phyloP scores from a whole-genome alignment of 306 rosid species.

The Cotoneaster glaucophyllus region DNA sequence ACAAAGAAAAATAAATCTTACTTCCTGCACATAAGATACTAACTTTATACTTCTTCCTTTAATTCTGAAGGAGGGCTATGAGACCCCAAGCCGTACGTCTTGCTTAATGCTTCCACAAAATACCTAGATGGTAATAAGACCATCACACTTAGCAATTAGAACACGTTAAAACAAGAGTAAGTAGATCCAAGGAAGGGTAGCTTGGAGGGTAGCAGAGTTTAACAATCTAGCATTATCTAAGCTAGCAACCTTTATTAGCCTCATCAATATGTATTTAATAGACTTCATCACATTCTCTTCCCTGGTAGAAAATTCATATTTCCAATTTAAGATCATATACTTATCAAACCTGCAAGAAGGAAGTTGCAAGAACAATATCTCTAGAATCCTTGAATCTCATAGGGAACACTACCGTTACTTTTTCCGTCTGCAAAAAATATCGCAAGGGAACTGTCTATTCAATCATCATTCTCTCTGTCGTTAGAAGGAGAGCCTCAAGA shows the following conservation, averaged over 20 bases:
- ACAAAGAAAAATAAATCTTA: background rate
- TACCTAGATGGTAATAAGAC: constrained; percentile 50
- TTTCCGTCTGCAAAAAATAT: constrained; percentile 59
- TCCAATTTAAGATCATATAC: background rate
- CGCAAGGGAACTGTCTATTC: background rate
- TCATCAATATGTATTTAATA: no score
- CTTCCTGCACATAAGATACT: background rate
- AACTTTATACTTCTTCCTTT: constrained; percentile 31
- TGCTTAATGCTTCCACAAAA: constrained; percentile 58
- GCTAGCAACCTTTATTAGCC: no score
- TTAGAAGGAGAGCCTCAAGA: no score
- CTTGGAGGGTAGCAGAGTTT: background rate
- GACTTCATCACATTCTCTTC: background rate
- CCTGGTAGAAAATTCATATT: background rate
- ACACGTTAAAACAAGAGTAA: constrained; percentile 15
- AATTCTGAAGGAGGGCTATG: constrained; percentile 64
- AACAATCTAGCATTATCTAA: background rate
- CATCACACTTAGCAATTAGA: constrained; percentile 20
- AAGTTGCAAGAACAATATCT: constrained; percentile 86
- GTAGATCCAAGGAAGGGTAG: background rate
- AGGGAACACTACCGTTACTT: constrained; percentile 85
- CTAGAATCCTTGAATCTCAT: constrained; percentile 87
- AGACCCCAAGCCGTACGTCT: constrained; percentile 47
- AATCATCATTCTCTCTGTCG: no score
- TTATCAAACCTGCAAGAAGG: constrained; percentile 80